Conservation (phyloP, 495 filamentous ascomycete species). For the Aspergillus biplanus region DNA sequence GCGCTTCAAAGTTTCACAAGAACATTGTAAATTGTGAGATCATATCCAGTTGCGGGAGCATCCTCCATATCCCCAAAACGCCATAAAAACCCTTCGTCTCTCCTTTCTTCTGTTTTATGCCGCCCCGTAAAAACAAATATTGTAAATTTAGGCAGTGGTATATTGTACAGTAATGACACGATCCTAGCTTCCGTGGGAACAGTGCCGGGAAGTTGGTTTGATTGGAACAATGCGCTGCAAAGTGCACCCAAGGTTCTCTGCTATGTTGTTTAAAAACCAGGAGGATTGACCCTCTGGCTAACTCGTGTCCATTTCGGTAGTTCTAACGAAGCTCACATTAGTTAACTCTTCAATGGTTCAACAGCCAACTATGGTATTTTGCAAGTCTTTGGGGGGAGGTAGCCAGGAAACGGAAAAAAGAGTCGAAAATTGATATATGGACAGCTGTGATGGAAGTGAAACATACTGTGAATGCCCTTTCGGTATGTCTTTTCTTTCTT, state of each 20-base stretch:
- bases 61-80: conserved; percentile 46
- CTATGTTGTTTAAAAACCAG: conserved; percentile 71
- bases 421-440: neutral
- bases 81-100: conserved; percentile 36
- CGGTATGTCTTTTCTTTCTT: conserved; percentile 93
- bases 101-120: conserved; percentile 15
- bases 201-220: neutral
- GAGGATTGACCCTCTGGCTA: conserved; percentile 89
- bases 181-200: conserved; percentile 12
- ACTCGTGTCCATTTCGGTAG: conserved; percentile 96
- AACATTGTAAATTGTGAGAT: conserved; percentile 32
- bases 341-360: neutral
- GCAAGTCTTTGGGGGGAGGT: neutral
- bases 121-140: conserved; percentile 4
- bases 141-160: conserved; percentile 21
- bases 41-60: conserved; percentile 23
- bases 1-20: conserved; percentile 25
- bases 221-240: conserved; percentile 17
- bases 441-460: neutral
- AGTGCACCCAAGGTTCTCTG: conserved; percentile 1
- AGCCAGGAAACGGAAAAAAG: neutral
- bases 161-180: conserved; percentile 40
- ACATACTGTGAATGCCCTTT: conserved; percentile 96
- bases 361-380: neutral
- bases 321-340: conserved; percentile 54